Conservation (phyloP, 2,329 filamentous ascomycete species). For the Pseudofabraea citricarpa region DNA sequence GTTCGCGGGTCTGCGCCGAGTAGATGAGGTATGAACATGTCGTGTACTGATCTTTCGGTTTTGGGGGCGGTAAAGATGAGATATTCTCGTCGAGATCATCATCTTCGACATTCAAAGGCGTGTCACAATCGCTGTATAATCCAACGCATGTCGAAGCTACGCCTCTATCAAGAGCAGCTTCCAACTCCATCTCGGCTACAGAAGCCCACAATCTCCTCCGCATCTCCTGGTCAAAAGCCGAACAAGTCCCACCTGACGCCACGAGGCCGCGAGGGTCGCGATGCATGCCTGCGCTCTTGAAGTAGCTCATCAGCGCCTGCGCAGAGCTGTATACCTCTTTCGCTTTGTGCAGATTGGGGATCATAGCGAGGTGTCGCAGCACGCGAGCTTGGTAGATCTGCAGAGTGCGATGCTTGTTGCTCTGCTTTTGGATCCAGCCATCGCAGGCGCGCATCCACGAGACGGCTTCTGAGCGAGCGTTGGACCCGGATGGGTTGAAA, state of each 20-base stretch:
- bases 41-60: neutral
- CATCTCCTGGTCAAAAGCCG: slow-evolving; percentile 4
- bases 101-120: slow-evolving; percentile 1
- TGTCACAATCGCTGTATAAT: neutral
- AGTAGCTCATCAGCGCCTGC: neutral
- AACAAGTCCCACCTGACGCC: neutral
- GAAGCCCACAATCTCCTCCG: slow-evolving; percentile 4
- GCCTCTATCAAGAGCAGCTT: slow-evolving; percentile 1
- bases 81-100: neutral
- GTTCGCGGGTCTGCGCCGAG: neutral
- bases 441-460: slow-evolving; percentile 1
- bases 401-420: slow-evolving; percentile 1
- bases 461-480: neutral
- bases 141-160: neutral
- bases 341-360: neutral
- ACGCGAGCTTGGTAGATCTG: neutral
- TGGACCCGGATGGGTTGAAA: slow-evolving; percentile 1
- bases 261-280: neutral
- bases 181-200: slow-evolving; percentile 2
- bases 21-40: neutral
- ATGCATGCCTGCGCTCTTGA: slow-evolving; percentile 2
- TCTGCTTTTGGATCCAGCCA: neutral
- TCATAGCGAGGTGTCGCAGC: neutral
- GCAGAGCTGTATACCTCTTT: neutral
- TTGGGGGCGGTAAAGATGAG: neutral